Percentiles rank a stretch among this genome's conserved stretches.
These are phyloP conservation scores for Suillus lakei DNA, from an alignment of 768 basidiomycete species.

Conservation along the genomic window DNA sequence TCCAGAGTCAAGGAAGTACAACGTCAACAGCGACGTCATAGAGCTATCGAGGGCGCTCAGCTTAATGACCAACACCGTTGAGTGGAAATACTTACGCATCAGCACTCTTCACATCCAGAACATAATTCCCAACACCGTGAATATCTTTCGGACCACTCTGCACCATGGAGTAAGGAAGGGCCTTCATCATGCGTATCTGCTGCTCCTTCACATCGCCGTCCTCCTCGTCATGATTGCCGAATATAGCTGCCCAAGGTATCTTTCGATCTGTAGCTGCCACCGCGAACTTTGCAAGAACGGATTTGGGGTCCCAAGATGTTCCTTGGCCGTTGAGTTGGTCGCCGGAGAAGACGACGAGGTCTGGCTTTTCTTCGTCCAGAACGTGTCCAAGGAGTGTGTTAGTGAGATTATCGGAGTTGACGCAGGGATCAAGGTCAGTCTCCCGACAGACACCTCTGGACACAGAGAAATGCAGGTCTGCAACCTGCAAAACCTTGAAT, in stretches of 20 bases:
- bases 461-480: constrained; percentile 93
- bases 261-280: constrained; percentile 70
- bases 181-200: constrained; percentile 74
- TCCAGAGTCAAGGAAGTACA: constrained; percentile 93
- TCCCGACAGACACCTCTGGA: constrained; percentile 80
- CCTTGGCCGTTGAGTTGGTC: constrained; percentile 94
- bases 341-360: constrained; percentile 90
- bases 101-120: constrained; percentile 81
- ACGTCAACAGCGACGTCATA: no score
- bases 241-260: constrained; percentile 91
- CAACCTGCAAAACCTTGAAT: constrained; percentile 90
- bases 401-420: constrained; percentile 79
- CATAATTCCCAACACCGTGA: constrained; percentile 91
- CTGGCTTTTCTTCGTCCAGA: constrained; percentile 84
- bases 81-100: constrained; percentile 67
- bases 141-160: constrained; percentile 81
- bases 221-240: constrained; percentile 94
- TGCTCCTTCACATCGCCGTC: constrained; percentile 62
- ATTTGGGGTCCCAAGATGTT: constrained; percentile 87
- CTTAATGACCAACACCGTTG: no score
- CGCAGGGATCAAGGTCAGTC: constrained; percentile 54
- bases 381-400: constrained; percentile 69
- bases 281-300: constrained; percentile 61
- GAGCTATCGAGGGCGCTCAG: no score
- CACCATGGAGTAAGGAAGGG: constrained; percentile 84